Conservation (phyloP, 441 rosid species). For the Syzygium malaccense region DNA sequence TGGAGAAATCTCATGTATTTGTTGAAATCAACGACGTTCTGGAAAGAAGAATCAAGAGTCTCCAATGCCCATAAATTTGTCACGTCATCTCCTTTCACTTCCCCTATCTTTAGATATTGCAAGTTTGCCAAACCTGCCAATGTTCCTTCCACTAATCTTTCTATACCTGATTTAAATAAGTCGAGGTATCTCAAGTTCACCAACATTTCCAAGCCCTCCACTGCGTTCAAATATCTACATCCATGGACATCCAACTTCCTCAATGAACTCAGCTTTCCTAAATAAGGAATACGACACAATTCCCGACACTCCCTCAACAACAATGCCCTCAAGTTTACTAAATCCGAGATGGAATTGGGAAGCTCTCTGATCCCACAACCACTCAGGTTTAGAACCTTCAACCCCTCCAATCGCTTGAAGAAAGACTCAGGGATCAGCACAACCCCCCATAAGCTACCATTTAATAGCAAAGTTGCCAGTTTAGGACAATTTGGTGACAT, state of each 20-base stretch:
- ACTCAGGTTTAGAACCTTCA: slow-evolving; percentile 5
- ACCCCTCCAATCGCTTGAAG: background rate
- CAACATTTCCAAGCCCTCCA: background rate
- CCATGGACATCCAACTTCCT: slow-evolving; percentile 3
- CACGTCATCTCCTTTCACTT: background rate
- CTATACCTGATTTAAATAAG: background rate
- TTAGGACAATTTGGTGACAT: background rate
- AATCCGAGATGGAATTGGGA: slow-evolving; percentile 2
- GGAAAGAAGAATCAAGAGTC: background rate
- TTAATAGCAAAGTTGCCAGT: slow-evolving; percentile 5
- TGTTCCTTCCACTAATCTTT: background rate
- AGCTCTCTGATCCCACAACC: background rate
- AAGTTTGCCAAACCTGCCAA: background rate
- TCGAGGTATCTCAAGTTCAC: slow-evolving; percentile 1
- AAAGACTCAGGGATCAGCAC: background rate
- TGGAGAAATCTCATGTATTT: background rate
- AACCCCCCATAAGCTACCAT: slow-evolving; percentile 1
- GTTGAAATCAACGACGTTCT: background rate
- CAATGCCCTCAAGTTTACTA: slow-evolving; percentile 7
- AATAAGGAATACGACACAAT: background rate
- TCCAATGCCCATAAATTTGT: background rate
- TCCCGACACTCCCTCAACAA: background rate
- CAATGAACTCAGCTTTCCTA: slow-evolving; percentile 3
- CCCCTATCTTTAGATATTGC: background rate
- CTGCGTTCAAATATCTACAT: background rate